Percentiles rank a stretch among this genome's conserved stretches.
phyloP scores from a whole-genome alignment of 1,139 yeast species.

The Sugiyamaella xylanicola region DNA sequence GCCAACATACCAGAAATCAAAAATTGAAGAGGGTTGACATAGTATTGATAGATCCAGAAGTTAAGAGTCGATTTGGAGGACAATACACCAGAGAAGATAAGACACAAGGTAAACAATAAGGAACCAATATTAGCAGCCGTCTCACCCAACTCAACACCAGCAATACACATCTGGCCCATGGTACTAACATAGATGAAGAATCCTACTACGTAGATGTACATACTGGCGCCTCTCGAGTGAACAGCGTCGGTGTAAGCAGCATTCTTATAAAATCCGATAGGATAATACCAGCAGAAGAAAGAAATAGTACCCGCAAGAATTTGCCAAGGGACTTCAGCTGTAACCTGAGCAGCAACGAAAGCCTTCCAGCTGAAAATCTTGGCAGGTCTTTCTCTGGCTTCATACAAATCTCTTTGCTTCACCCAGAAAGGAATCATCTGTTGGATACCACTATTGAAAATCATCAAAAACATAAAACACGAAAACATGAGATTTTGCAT shows the following conservation, averaged over 20 bases:
- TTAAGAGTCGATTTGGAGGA: conserved; percentile 61
- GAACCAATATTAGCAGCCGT: conserved; percentile 73
- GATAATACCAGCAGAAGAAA: conserved; percentile 79
- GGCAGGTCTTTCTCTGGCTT: conserved; percentile 87
- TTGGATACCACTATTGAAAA: conserved; percentile 64
- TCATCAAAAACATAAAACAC: conserved; percentile 65
- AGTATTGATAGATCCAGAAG: conserved; percentile 71
- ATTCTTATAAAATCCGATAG: conserved; percentile 57
- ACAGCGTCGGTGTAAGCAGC: conserved; percentile 51
- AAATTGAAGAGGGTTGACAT: conserved; percentile 70
- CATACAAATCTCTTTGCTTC: conserved; percentile 75
- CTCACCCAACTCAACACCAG: conserved; percentile 66
- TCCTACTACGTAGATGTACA: conserved; percentile 59
- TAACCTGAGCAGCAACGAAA: conserved; percentile 62
- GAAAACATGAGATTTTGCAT: conserved; percentile 56
- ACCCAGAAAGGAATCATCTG: conserved; percentile 76
- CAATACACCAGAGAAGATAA: conserved; percentile 83
- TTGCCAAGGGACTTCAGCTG: conserved; percentile 79
- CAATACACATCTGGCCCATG: conserved; percentile 64
- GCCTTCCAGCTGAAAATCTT: conserved; percentile 65
- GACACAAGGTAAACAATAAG: conserved; percentile 64
- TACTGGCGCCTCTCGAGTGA: conserved; percentile 64
- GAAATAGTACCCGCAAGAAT: conserved; percentile 62
- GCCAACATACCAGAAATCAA: conserved; percentile 61
- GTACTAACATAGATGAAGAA: conserved; percentile 65